Evolutionary conservation across 2,329 filamentous ascomycete species (phyloP).

Genomic region (Ophiognomonia clavigignenti-juglandacearum): DNA sequence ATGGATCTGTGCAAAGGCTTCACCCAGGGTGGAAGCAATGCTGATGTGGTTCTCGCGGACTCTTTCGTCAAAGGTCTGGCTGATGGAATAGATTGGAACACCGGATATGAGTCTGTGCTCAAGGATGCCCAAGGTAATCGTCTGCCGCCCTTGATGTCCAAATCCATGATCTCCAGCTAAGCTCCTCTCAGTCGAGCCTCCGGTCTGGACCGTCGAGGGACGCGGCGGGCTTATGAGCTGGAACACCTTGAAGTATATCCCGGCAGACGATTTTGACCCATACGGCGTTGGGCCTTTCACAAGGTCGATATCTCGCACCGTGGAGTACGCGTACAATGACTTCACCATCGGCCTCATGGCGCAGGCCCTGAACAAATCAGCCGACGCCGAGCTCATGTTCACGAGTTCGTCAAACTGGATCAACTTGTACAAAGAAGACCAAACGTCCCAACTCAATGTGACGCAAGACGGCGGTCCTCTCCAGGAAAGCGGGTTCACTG

Average conservation of each 20-base stretch:
- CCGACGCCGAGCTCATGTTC: constrained; percentile 53
- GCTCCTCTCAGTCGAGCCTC: constrained; percentile 43
- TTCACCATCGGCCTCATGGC: constrained; percentile 60
- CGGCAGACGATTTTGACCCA: constrained; percentile 58
- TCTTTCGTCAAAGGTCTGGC: constrained; percentile 56
- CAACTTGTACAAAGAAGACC: constrained; percentile 56
- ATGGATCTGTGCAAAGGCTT: constrained; percentile 70
- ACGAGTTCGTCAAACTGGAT: constrained; percentile 56
- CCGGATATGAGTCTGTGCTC: constrained; percentile 61
- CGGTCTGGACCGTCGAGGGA: constrained; percentile 62
- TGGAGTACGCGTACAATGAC: constrained; percentile 72
- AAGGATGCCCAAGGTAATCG: constrained; percentile 54
- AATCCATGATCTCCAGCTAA: background rate
- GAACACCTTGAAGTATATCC: constrained; percentile 65
- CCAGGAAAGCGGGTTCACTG: constrained; percentile 54
- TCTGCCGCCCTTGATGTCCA: no score
- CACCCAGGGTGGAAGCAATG: constrained; percentile 68
- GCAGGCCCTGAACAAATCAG: constrained; percentile 44
- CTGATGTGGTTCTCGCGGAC: constrained; percentile 61
- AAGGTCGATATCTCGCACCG: constrained; percentile 61
- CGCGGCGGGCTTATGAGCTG: constrained; percentile 65
- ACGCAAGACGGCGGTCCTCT: constrained; percentile 6
- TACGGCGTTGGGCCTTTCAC: constrained; percentile 59
- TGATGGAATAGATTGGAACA: constrained; percentile 55
- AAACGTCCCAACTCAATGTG: constrained; percentile 39